These are phyloP conservation scores for Phytophthora chlamydospora DNA, from an alignment of 352 stramenopile species.

Conservation along the genomic window DNA sequence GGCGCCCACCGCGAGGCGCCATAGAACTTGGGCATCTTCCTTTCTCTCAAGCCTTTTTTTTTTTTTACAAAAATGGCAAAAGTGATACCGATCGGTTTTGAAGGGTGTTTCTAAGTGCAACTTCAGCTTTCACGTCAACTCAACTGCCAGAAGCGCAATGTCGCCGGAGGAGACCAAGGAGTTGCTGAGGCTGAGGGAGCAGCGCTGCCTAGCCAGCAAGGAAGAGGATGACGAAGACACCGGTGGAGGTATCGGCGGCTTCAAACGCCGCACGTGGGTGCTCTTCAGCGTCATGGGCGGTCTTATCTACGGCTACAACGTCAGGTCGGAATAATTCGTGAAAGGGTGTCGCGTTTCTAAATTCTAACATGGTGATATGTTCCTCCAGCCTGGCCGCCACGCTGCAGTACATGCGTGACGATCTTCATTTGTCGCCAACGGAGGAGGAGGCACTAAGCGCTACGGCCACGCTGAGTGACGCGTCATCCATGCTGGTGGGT, in stretches of 20 bases:
- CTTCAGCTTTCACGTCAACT: conserved; percentile 12
- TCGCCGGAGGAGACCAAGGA: conserved; percentile 61
- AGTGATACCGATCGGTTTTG: no score
- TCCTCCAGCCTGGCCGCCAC: conserved; percentile 59
- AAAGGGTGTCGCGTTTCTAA: not conserved
- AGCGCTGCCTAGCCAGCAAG: conserved; percentile 9
- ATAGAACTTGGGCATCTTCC: conserved; percentile 85
- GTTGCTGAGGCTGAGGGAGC: conserved; percentile 59
- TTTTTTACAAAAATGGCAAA: conserved; percentile 4
- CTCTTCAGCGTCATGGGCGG: conserved; percentile 83
- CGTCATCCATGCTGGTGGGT: conserved; percentile 79
- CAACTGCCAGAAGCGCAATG: conserved; percentile 28
- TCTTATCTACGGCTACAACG: conserved; percentile 91
- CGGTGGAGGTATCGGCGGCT: conserved; percentile 26
- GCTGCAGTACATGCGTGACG: conserved; percentile 83
- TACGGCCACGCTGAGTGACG: conserved; percentile 81
- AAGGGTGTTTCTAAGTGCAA: no score
- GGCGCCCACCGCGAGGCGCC: conserved; percentile 78
- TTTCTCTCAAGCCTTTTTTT: conserved; percentile 2
- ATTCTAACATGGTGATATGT: not conserved
- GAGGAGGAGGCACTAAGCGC: conserved; percentile 82
- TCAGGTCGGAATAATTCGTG: conserved; percentile 35
- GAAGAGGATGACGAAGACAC: conserved; percentile 5
- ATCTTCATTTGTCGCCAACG: conserved; percentile 64
- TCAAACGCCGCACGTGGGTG: conserved; percentile 68